phyloP scores from a whole-genome alignment of 2,329 filamentous ascomycete species.

The Xylariaceae sp. region DNA sequence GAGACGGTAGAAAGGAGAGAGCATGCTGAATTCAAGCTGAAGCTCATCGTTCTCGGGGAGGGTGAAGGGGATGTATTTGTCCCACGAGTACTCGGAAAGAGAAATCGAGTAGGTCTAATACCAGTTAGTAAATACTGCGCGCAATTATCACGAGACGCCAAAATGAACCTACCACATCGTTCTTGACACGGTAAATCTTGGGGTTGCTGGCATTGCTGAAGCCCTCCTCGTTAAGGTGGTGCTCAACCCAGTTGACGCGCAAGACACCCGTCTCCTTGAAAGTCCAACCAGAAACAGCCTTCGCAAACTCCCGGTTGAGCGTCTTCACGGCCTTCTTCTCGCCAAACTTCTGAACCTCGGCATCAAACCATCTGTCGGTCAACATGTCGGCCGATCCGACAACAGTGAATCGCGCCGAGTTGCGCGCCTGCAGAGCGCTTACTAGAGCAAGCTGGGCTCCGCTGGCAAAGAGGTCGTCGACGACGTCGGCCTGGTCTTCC shows the following conservation, averaged over 20 bases:
- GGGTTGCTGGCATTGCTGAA: conserved; percentile 66
- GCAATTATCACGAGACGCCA: neutral
- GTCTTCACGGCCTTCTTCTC: conserved; percentile 53
- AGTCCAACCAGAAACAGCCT: conserved; percentile 84
- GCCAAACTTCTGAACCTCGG: conserved; percentile 61
- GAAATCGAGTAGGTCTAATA: conserved; percentile 77
- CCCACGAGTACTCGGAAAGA: conserved; percentile 75
- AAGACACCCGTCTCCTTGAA: conserved; percentile 93
- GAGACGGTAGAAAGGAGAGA: conserved; percentile 92
- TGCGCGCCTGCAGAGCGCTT: conserved; percentile 84
- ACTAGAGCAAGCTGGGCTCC: conserved; percentile 79
- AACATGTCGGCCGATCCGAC: conserved; percentile 83
- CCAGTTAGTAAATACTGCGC: conserved; percentile 11
- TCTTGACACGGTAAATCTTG: conserved; percentile 90
- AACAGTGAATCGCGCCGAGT: conserved; percentile 83
- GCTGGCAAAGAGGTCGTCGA: conserved; percentile 80
- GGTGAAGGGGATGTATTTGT: conserved; percentile 69
- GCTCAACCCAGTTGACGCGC: conserved; percentile 75
- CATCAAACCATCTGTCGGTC: conserved; percentile 82
- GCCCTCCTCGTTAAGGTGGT: conserved; percentile 58
- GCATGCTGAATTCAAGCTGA: conserved; percentile 97
- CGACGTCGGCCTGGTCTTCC: conserved; percentile 68
- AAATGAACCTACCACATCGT: conserved; percentile 72
- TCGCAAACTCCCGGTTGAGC: conserved; percentile 78
- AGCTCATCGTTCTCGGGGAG: conserved; percentile 65